Evolutionary conservation across 768 basidiomycete species (phyloP).

Genomic region (Phaeotremella skinneri): DNA sequence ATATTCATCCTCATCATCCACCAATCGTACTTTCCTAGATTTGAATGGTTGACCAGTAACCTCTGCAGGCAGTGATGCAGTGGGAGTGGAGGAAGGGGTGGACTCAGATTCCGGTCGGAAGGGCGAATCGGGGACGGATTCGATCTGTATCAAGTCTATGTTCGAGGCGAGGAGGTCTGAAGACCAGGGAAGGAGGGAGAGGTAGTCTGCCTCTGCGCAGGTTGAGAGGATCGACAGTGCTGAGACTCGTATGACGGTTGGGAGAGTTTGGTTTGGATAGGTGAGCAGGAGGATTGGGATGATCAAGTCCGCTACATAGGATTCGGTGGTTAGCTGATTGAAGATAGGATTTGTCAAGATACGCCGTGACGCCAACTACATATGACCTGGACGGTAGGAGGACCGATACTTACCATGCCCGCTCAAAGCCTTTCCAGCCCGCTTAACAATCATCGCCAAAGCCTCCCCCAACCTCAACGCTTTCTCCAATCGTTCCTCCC

Average conservation of each 20-base stretch:
- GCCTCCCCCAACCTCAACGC: constrained; percentile 81
- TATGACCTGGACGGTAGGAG: too few relatives aligned
- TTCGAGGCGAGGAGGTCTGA: constrained; percentile 65
- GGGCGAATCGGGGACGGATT: constrained; percentile 39
- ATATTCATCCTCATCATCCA: constrained; percentile 40
- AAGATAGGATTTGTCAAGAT: not conserved
- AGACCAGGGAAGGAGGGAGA: constrained; percentile 65
- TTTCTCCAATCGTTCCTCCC: constrained; percentile 65
- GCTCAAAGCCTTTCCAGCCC: constrained; percentile 68
- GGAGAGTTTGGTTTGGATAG: constrained; percentile 62
- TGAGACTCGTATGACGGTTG: constrained; percentile 70
- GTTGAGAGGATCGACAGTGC: constrained; percentile 69
- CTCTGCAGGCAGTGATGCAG: constrained; percentile 58
- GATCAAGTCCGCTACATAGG: constrained; percentile 60
- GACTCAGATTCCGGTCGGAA: constrained; percentile 9
- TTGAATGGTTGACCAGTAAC: constrained; percentile 48
- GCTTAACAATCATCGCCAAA: constrained; percentile 68
- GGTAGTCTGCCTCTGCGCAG: constrained; percentile 64
- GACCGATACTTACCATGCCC: constrained; percentile 64
- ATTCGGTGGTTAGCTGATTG: not conserved
- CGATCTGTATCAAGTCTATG: constrained; percentile 66
- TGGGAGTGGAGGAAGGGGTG: not conserved
- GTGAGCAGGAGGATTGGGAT: constrained; percentile 69
- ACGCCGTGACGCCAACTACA: not conserved
- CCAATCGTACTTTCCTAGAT: constrained; percentile 8